Evolutionary conservation across 108 stramenopile species (phyloP), one percentile per base, ranked within the genome.

Genomic region (Cyclotella sp.): DNA sequence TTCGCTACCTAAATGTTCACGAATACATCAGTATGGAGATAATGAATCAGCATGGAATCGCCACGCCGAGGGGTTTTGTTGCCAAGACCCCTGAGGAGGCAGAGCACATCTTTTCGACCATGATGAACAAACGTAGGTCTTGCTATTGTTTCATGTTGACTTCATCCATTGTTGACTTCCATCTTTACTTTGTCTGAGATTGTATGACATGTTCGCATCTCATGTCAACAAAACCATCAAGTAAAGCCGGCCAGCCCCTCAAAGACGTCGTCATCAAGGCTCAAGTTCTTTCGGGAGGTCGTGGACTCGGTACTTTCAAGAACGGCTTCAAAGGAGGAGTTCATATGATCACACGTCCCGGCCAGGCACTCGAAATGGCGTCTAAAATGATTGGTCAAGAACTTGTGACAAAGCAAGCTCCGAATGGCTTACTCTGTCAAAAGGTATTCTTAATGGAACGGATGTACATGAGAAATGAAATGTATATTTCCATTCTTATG

Each of bases 281-380:
- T 6, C 91, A 93, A 84, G 89, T 96, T 22, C 90, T 95, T 1
- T 85, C 92, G 14, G 95, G 95, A 9, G 95, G 95, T 16, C 81
- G 95, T 9, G 95, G 95, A 10, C 82, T 91, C 14, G 94, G 95
- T 13, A 81, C 73, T 29, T 96, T 96, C 72, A 87, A 85, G 65
- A 95, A 93, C 72, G 90, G 93, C 22, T 91, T 95, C 78, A 52
- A 94, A 75, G 94, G 95, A 54, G 95, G 95, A 9, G 95, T 96
- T 10, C 94, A 95, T 70, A 86, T 96, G 84, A 76, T 92, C 64
- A 76, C 79, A 27, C 82, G 62, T 22, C 74, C 87, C 11, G 77
- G 63, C 0, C 84, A 96, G 27, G 95, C 89, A 10, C 63, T 54
- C 15, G 68, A 92, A 24, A 68, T 84, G 13, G 91, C 95, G n/a